These are phyloP conservation scores for Beta vulgaris DNA, from an alignment of 148 eudicot genomes.

Conservation along the genomic window DNA sequence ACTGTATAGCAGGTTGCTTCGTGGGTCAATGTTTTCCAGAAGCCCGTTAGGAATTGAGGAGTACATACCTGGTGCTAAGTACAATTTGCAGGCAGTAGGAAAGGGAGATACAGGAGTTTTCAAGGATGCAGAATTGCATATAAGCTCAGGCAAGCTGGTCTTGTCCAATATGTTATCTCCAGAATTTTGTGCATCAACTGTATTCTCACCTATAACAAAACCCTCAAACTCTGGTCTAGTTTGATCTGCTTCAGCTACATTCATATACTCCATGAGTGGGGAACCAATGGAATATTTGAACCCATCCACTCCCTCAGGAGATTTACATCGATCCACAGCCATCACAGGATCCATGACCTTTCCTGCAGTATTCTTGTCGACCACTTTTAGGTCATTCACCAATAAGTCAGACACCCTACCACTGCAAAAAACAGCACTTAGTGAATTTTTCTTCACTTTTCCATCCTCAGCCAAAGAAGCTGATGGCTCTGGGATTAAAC, in stretches of 20 bases:
- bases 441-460: conserved; percentile 10
- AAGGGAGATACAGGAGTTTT: conserved; percentile 56
- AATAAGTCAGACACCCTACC: conserved; percentile 17
- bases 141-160: conserved; percentile 54
- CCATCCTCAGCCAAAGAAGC: conserved; percentile 28
- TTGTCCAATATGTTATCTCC: conserved; percentile 40
- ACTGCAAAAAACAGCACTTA: conserved; percentile 18
- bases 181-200: conserved; percentile 32
- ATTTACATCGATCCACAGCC: conserved; percentile 20
- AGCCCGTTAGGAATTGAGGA: conserved; percentile 60
- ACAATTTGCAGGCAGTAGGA: conserved; percentile 36
- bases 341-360: conserved; percentile 20
- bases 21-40: conserved; percentile 43
- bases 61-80: conserved; percentile 35
- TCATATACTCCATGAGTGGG: conserved; percentile 37
- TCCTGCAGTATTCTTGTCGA: conserved; percentile 17
- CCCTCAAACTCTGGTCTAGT: conserved; percentile 62
- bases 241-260: conserved; percentile 42
- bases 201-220: conserved; percentile 39
- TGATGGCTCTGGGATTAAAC: conserved; percentile 25
- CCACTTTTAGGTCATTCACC: conserved; percentile 13
- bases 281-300: conserved; percentile 36
- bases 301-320: conserved; percentile 24
- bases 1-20: conserved; percentile 30
- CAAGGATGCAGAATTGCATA: conserved; percentile 50